phyloP scores from a whole-genome alignment of 441 rosid genomes.

The Jatropha multifida region DNA sequence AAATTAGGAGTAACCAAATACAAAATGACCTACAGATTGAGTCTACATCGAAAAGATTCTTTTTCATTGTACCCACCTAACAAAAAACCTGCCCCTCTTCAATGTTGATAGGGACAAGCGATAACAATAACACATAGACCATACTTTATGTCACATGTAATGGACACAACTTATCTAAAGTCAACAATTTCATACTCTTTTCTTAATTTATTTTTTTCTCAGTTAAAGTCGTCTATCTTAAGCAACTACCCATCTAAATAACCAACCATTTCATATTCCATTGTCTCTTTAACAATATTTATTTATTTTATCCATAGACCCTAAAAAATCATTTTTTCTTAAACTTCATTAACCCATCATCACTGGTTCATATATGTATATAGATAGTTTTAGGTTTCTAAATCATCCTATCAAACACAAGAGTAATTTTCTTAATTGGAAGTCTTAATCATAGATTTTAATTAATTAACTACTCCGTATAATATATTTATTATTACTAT shows the following conservation, averaged over 20 bases:
- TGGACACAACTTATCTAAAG: conserved; percentile 25
- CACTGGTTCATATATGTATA: no score
- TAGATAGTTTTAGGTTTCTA: neutral
- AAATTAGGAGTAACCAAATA: conserved; percentile 8
- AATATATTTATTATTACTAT: no score
- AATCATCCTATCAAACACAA: conserved; percentile 13
- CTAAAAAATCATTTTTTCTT: neutral
- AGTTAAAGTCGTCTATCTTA: conserved; percentile 26
- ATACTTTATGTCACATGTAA: conserved; percentile 32
- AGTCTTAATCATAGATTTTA: conserved; percentile 13
- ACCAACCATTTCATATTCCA: conserved; percentile 2
- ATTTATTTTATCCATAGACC: neutral
- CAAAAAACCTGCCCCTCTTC: conserved; percentile 46
- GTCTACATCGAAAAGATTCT: conserved; percentile 30
- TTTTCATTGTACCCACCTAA: conserved; percentile 35
- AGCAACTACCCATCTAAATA: conserved; percentile 27
- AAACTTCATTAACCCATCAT: no score
- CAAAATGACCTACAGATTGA: neutral
- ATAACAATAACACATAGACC: conserved; percentile 6
- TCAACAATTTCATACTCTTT: conserved; percentile 46
- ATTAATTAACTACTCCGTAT: conserved; percentile 5
- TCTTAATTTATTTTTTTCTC: neutral
- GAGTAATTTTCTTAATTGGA: neutral
- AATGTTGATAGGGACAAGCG: conserved; percentile 29
- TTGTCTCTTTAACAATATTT: neutral